phyloP scores from a whole-genome alignment of 768 basidiomycete species.

The Lactifluus hygrophoroides region DNA sequence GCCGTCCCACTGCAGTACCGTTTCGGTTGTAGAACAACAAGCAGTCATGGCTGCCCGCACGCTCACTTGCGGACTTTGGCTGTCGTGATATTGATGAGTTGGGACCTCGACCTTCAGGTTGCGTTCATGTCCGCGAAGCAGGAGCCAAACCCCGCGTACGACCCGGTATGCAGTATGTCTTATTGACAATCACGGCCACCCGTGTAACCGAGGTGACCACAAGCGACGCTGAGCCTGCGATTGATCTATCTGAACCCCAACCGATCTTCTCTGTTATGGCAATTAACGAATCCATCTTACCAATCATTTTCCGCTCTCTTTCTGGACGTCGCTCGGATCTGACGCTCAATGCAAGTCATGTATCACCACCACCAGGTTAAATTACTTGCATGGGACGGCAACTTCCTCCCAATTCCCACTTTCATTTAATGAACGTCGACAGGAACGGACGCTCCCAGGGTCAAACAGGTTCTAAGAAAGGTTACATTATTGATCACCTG shows the following conservation, averaged over 20 bases:
- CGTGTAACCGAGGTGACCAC: no score
- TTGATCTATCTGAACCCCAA: no score
- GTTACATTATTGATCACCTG: background rate
- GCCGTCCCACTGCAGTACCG: background rate
- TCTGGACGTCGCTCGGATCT: background rate
- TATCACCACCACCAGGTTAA: background rate
- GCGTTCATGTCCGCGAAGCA: background rate
- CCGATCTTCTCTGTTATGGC: no score
- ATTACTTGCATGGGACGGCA: no score
- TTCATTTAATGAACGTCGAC: background rate
- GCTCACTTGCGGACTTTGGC: no score
- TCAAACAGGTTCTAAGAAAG: background rate
- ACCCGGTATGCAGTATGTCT: no score
- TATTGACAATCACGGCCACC: no score
- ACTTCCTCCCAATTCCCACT: background rate
- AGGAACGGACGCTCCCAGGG: background rate
- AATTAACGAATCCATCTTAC: background rate
- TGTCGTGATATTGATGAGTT: background rate
- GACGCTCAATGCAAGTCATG: no score
- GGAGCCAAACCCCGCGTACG: background rate
- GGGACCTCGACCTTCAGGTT: background rate
- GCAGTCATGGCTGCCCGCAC: no score
- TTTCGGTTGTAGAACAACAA: background rate
- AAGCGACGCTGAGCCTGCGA: no score
- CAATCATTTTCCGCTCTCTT: background rate